A percentile compares a stretch with the other conserved stretches of the same genome.
These are phyloP conservation scores for Wickerhamomyces tratensis DNA, from an alignment of 805 yeast species.

Conservation along the genomic window DNA sequence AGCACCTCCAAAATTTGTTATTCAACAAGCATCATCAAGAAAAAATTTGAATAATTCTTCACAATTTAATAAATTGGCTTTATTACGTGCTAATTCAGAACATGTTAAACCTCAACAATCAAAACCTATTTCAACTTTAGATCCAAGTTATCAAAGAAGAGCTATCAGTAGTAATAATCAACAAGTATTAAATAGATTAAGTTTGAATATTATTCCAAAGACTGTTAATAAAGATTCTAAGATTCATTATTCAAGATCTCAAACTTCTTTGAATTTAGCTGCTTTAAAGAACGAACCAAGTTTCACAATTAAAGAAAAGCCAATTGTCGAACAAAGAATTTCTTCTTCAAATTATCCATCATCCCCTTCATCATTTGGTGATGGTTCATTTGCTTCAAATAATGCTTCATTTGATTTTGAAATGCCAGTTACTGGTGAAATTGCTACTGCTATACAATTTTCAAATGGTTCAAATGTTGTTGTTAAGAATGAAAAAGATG, in stretches of 20 bases:
- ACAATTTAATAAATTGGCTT: too few relatives aligned
- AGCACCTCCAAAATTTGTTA: background rate
- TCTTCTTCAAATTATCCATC: slow-evolving; percentile 17
- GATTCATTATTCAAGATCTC: slow-evolving; percentile 18
- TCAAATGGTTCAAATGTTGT: slow-evolving; percentile 18
- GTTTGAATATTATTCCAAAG: slow-evolving; percentile 9
- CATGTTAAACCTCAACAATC: background rate
- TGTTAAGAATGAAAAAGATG: slow-evolving; percentile 12
- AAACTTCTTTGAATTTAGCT: slow-evolving; percentile 17
- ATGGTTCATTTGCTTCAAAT: slow-evolving; percentile 3
- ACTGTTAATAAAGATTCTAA: slow-evolving; percentile 10
- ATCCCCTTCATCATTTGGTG: background rate
- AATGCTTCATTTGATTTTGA: slow-evolving; percentile 19
- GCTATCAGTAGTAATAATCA: slow-evolving; percentile 9
- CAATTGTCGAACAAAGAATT: slow-evolving; percentile 7
- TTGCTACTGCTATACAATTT: slow-evolving; percentile 16
- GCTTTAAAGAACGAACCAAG: slow-evolving; percentile 8
- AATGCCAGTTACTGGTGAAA: slow-evolving; percentile 14
- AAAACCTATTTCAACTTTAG: slow-evolving; percentile 9
- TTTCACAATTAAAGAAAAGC: slow-evolving; percentile 1
- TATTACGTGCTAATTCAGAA: too few relatives aligned
- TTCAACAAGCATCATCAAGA: background rate
- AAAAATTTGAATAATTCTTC: too few relatives aligned
- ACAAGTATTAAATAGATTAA: slow-evolving; percentile 8
- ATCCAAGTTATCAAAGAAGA: slow-evolving; percentile 14